Conservation (phyloP, 2,329 filamentous ascomycete species). For the Alternaria triticimaculans region DNA sequence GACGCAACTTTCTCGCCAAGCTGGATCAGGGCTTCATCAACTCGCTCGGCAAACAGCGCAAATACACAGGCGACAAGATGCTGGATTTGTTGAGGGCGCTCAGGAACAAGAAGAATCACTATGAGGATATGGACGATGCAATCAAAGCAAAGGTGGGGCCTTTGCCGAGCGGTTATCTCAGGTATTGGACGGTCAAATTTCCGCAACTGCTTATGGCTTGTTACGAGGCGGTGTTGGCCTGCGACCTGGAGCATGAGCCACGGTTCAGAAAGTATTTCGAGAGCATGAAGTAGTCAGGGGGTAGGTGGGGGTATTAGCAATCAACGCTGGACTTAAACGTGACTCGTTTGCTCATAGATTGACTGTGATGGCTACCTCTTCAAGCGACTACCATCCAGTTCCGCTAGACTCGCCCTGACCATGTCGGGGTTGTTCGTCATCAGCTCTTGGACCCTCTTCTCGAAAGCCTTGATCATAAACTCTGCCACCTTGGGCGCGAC, state of each 20-base stretch:
- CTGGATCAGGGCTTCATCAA: slow-evolving; percentile 86
- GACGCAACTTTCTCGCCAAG: slow-evolving; percentile 77
- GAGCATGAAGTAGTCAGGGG: slow-evolving; percentile 6
- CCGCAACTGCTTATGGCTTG: slow-evolving; percentile 79
- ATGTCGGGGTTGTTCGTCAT: slow-evolving; percentile 35
- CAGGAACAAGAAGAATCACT: slow-evolving; percentile 96
- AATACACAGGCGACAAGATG: slow-evolving; percentile 85
- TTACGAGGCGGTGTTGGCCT: slow-evolving; percentile 59
- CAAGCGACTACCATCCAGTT: slow-evolving; percentile 35
- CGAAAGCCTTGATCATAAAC: slow-evolving; percentile 93
- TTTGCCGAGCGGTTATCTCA: slow-evolving; percentile 79
- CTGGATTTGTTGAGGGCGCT: slow-evolving; percentile 87
- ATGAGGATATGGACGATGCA: slow-evolving; percentile 89
- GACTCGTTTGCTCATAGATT: not conserved
- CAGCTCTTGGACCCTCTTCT: slow-evolving; percentile 73
- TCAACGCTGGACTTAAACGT: not conserved
- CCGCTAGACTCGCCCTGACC: slow-evolving; percentile 29
- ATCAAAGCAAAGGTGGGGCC: slow-evolving; percentile 76
- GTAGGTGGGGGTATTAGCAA: not conserved
- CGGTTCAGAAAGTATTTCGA: slow-evolving; percentile 15
- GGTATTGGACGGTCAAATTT: slow-evolving; percentile 83
- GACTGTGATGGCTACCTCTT: slow-evolving; percentile 11
- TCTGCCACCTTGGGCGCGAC: slow-evolving; percentile 84
- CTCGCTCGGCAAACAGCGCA: slow-evolving; percentile 89
- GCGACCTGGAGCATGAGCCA: slow-evolving; percentile 12